Evolutionary conservation across 495 filamentous ascomycete genomes (phyloP), one percentile per base, ranked within the genome.

Genomic region (Neurospora sp.): DNA sequence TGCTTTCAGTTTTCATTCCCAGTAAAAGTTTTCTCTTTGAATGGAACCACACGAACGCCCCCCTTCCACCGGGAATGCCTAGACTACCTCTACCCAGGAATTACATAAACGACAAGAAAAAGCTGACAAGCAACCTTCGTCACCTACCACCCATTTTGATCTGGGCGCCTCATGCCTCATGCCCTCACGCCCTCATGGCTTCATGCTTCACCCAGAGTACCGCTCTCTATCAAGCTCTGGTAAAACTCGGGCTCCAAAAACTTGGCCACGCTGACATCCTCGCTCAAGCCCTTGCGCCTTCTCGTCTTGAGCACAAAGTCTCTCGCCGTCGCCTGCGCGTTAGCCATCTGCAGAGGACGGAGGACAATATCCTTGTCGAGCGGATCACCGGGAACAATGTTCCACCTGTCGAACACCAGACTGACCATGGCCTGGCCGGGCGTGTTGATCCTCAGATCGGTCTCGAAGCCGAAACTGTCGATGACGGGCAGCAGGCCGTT

Each of bases 301-400:
- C 96, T 87, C 14, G 96, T 99, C 88, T 99, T 99, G 72, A 98
- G 83, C 22, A 97, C 94, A 82, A 99, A 97, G 79, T 99, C 96
- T 70, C 96, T 86, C 2, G 96, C 96, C 70, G 94, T 97, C 8
- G 91, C 93, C 86, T 92, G 91, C 73, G 92, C 91, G 45, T 85
- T 84, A 5, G 96, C 96, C 76, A 93, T 94, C 83, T 98, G 94
- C 73, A 99, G 82, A 38, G 94, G 93, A 61, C 92, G 86, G 41
- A 94, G 82, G 74, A 94, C 90, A 45, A 93, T 88, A 40, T 95
- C 92, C 75, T 90, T 91, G 77, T 99, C 96, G 9, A 99, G 84
- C 35, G 96, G 96, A 79, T 99, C 96, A 68, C 96, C 96, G 4
- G 96, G 96, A 4, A 99, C 94, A 70, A 97, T 91, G 74, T 86